Conservation (phyloP, 371 early-diverging fungal genomes). For the Mortierella sp. region DNA sequence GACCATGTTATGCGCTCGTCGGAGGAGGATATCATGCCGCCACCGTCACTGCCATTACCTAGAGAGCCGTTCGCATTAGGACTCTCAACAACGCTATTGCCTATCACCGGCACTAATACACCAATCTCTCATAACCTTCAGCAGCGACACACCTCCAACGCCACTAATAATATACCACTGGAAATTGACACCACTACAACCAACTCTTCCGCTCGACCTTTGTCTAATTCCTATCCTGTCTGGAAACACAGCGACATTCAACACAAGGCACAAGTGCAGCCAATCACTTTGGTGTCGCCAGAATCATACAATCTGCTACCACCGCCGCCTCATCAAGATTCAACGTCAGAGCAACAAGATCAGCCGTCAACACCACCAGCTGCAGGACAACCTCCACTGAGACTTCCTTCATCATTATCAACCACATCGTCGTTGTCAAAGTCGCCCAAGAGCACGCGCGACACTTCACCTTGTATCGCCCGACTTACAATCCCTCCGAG, state of each 20-base stretch:
- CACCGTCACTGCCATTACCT: not conserved
- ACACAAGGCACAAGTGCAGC: not conserved
- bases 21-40: not conserved
- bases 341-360: not conserved
- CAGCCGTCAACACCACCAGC: not conserved
- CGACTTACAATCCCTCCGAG: slow-evolving; percentile 31
- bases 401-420: not conserved
- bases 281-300: not conserved
- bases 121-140: not conserved
- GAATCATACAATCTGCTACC: too few relatives aligned
- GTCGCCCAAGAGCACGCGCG: not conserved
- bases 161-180: slow-evolving; percentile 7
- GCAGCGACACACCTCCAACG: not conserved
- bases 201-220: not conserved
- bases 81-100: not conserved
- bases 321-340: not conserved
- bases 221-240: not conserved
- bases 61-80: not conserved
- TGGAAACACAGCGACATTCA: not conserved
- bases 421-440: not conserved
- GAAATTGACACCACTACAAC: not conserved
- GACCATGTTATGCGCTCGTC: not conserved
- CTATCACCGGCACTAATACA: not conserved
- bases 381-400: not conserved
- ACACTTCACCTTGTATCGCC: not conserved